Percentiles rank a stretch among this genome's conserved stretches.
Evolutionary conservation across 176 grass and related monocot genomes (phyloP).

Genomic region (Phragmites australis): DNA sequence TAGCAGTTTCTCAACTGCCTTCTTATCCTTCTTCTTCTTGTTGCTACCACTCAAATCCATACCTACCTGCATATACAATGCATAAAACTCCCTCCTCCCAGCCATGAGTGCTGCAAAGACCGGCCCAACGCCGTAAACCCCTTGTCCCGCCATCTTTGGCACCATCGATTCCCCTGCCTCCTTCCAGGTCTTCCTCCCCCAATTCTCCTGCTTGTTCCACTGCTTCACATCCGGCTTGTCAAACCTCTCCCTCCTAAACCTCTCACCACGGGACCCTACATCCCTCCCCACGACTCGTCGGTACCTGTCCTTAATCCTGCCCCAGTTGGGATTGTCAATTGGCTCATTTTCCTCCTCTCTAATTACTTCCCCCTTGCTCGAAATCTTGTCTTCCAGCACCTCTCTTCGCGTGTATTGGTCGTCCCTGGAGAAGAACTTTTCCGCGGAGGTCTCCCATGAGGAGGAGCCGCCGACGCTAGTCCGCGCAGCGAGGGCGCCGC

Average conservation of each 20-base stretch:
- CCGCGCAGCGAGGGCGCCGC: constrained; percentile 4
- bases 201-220: constrained; percentile 79
- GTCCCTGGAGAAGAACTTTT: constrained; percentile 68
- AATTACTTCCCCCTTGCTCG: constrained; percentile 6
- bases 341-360: constrained; percentile 43
- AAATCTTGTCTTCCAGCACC: constrained; percentile 24
- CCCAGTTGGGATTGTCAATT: constrained; percentile 62
- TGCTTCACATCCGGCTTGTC: constrained; percentile 54
- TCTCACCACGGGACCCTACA: constrained; percentile 39
- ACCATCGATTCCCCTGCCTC: constrained; percentile 66
- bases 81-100: constrained; percentile 81
- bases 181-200: constrained; percentile 78
- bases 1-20: constrained; percentile 68
- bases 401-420: constrained; percentile 34
- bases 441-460: constrained; percentile 76
- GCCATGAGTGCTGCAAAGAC: constrained; percentile 78
- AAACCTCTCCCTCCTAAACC: constrained; percentile 47
- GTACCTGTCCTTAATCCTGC: constrained; percentile 60
- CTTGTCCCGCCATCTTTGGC: constrained; percentile 76
- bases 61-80: constrained; percentile 78
- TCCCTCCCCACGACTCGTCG: constrained; percentile 26
- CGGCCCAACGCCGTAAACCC: constrained; percentile 79
- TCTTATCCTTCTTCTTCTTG: constrained; percentile 98
- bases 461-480: constrained; percentile 54
- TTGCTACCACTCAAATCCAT: constrained; percentile 80